A percentile compares a stretch with the other conserved stretches of the same genome.
Evolutionary conservation across 257 asterid genomes (phyloP).

Genomic region (Avicennia marina): DNA sequence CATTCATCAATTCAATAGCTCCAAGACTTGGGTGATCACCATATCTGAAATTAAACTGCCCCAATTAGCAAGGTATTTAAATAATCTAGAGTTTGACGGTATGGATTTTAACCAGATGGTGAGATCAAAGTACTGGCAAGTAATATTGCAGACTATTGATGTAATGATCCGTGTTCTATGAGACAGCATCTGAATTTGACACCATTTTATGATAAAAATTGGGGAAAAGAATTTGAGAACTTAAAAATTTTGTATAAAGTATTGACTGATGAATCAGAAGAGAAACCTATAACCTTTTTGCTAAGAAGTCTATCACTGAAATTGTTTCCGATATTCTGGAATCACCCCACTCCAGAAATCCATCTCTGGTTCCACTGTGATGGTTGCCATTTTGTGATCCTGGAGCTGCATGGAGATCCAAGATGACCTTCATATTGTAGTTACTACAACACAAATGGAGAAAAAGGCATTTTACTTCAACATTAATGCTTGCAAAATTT

Average conservation of each 20-base stretch:
- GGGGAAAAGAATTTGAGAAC: not conserved
- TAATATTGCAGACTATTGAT: too few species aligned
- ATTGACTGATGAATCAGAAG: not conserved
- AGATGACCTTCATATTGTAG: slow-evolving; percentile 22
- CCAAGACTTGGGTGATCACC: not conserved
- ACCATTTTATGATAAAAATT: not conserved
- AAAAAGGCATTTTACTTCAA: not conserved
- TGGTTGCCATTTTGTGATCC: slow-evolving; percentile 18
- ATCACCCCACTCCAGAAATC: slow-evolving; percentile 15
- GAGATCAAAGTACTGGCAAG: too few species aligned
- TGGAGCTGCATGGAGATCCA: slow-evolving; percentile 19
- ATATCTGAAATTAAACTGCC: slow-evolving; percentile 9
- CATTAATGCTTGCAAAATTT: too few species aligned
- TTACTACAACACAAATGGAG: slow-evolving; percentile 19
- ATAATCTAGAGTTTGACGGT: not conserved
- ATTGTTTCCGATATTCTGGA: slow-evolving; percentile 8
- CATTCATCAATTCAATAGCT: slow-evolving; percentile 17
- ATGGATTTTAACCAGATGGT: not conserved
- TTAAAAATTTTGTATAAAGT: not conserved
- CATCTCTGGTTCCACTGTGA: slow-evolving; percentile 18
- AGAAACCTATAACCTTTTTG: slow-evolving; percentile 2
- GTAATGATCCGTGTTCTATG: not conserved
- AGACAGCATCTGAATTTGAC: not conserved
- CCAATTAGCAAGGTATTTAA: not conserved
- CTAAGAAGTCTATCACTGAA: slow-evolving; percentile 12